Conservation (phyloP, 306 rosid genomes). For the Dryas octopetala region DNA sequence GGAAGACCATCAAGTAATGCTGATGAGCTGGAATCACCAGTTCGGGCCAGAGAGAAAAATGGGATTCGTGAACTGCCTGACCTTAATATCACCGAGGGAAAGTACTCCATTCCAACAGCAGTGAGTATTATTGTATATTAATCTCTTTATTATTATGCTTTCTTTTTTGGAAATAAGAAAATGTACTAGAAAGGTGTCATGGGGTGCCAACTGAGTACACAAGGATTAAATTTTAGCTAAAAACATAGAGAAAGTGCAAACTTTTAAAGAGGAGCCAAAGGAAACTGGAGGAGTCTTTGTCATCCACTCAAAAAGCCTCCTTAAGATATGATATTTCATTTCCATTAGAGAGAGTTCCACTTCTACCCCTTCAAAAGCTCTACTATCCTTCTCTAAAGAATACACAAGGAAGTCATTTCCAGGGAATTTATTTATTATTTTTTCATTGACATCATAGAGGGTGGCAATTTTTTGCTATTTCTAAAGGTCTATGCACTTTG, state of each 20-base stretch:
- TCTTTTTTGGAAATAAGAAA: not conserved
- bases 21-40: slow-evolving; percentile 50
- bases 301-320: not conserved
- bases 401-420: too few relatives aligned
- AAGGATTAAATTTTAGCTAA: not conserved
- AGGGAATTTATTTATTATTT: too few relatives aligned
- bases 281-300: not conserved
- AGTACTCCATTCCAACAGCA: slow-evolving; percentile 43
- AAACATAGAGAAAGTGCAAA: not conserved
- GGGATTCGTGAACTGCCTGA: slow-evolving; percentile 62
- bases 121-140: slow-evolving; percentile 50
- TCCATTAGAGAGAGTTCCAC: too few relatives aligned
- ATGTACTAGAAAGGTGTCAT: not conserved
- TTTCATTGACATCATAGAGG: too few relatives aligned
- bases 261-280: not conserved
- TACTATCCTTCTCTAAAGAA: too few relatives aligned
- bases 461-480: too few relatives aligned
- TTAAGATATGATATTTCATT: too few relatives aligned
- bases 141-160: slow-evolving; percentile 2
- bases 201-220: not conserved
- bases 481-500: not conserved
- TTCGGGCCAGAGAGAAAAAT: slow-evolving; percentile 61
- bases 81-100: slow-evolving; percentile 56
- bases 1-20: slow-evolving; percentile 47
- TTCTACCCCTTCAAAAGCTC: too few relatives aligned